Base-by-base conservation (phyloP, 768 basidiomycete genomes). In the Glaciozyma antarctica region DNA sequence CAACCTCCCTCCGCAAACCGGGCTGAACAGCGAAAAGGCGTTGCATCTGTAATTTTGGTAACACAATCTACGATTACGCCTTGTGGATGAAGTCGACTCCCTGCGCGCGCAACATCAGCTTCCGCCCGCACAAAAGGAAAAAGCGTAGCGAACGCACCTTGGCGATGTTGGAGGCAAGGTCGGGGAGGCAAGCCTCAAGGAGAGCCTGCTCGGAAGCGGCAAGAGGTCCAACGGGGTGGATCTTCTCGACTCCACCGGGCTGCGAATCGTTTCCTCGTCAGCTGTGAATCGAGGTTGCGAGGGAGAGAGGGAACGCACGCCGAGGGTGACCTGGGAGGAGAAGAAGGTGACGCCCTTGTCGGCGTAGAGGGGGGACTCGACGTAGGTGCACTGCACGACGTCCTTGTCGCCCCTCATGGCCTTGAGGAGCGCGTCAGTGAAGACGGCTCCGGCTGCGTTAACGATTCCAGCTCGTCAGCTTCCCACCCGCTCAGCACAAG, bases 271-370 rank as follows among this genome's bases (percentile, higher is more conserved):
- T 15, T 12, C 24, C 2, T n/a, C 9, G 49, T n/a, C 26, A n/a
- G 26, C n/a, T 24, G n/a, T 1, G n/a, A 5, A 12, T 15, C n/a
- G 5, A 15, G 49, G 12, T 6, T 21, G 48, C 21, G 22, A 51
- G 22, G 49, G 16, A 51, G 13, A 51, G 26, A 24, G 45, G 22
- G 45, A 48, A 48, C 49, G 49, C 49, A 51, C 89, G 72, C 92
- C 90, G 71, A 98, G 88, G 79, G 93, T 88, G 72, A 98, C 88
- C 73, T 85, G 87, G 69, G 88, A 87, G 21, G 92, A 90, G 85
- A 98, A 99, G 82, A 88, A 98, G 76, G 88, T 84, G 72, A 97
- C 82, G 73, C 92, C 94, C 79, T 92, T 80, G 77, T 84, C 83
- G 60, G 82, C 85, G 76, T 82, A 97, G 67, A 94, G 82, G 52